Base-by-base conservation (phyloP, 2,329 filamentous ascomycete genomes). In the Monilinia laxa region DNA sequence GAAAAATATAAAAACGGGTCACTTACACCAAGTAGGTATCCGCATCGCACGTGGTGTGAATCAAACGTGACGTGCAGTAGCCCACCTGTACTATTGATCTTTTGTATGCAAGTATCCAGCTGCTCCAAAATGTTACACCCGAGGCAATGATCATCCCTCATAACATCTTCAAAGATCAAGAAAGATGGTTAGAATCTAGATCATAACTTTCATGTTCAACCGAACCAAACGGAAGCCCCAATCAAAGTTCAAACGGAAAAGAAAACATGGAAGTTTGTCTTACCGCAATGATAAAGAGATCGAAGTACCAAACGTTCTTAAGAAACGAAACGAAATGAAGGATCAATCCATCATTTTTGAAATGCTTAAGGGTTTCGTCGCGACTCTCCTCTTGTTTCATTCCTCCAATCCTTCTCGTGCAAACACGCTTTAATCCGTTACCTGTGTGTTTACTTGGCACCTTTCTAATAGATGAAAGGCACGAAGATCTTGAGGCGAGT, bases 21-120 rank as follows among this genome's bases (percentile, higher is more conserved):
- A 59, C 31, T 59, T 65, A 52, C 31, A 52, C 28, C 31, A 65
- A 51, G 63, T 53, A 60, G 12, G 45, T 60, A 65, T 42, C 63
- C 55, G 55, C 49, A 20, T 20, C 55, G 23, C 63, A 65, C 47
- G 63, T 60, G 63, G 55, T 52, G 20, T 45, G 18, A 49, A 59
- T 38, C 56, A 59, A 52, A 53, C 63, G 63, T 65, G 63, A 65
- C 63, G 63, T 65, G 63, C 63, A 65, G 62, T 52, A 52, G 49
- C 23, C 57, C 57, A 38, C 16, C 59, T 47, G 49, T 60, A 60
- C 57, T 25, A 57, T 56, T 56, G 23, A 52, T 52, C 12, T 51
- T 58, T 25, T 20, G 47, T 52, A 58, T 65, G 53, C 54, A 65
- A 20, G 9, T 51, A 64, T 38, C 53, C 62, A 58, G 47, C 59